Evolutionary conservation across 179 eudicot species (phyloP), one percentile per base, ranked within the genome.

Genomic region (Pouteria campechiana): DNA sequence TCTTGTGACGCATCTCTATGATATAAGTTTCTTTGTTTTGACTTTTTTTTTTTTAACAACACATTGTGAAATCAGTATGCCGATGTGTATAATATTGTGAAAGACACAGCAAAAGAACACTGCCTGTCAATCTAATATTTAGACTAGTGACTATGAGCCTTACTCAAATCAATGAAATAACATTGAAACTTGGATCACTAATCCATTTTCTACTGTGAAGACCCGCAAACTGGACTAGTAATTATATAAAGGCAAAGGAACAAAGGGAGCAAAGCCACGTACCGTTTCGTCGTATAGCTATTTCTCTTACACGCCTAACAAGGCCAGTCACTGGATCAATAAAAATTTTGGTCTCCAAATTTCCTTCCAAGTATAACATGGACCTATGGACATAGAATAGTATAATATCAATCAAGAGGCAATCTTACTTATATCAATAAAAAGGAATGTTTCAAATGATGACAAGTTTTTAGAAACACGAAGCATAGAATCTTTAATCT

Each of bases 341-440:
- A 58, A 75, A 89, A 19, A 89, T 50, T 44, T 85, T 81, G 3
- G 85, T 69, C 76, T 89, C 97, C 50, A 89, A 37, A 70, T 84
- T 84, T 14, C 97, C 97, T 60, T 89, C 97, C 67, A 89, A 39
- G 51, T 89, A 89, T 45, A 89, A 53, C 24, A 75, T 58, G 34
- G 81, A 45, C 34, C 97, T 84, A 50, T 64, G 76, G 52, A 7
- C 39, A 42, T 30, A 25, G 44, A 28, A 39, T 46, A 37, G 15
- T 23, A 40, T 42, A 31, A 48, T 33, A 2, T 7, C 6, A 46
- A 46, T 9, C 21, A 30, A 49, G 36, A 36, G 31, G 58, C 44
- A 13, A 30, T 19, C 24, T 19, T n/a, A n/a, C n/a, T n/a, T n/a
- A n/a, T n/a, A n/a, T n/a, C n/a, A n/a, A n/a, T n/a, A n/a, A n/a